phyloP scores from a whole-genome alignment of 2,329 filamentous ascomycete genomes.

The Alternaria ethzedia region DNA sequence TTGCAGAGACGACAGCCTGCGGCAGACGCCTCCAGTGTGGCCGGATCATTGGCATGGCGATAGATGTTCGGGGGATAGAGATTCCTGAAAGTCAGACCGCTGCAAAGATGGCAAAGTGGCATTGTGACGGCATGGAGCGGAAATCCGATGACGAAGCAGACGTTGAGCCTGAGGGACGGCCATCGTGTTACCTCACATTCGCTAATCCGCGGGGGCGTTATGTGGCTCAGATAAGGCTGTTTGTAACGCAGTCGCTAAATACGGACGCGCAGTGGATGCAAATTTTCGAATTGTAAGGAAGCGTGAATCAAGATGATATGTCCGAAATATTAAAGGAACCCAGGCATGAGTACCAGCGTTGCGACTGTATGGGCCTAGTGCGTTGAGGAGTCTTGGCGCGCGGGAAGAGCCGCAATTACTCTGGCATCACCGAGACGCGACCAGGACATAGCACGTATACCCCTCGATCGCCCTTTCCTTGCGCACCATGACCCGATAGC shows the following conservation, averaged over 20 bases:
- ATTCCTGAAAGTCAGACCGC: background rate
- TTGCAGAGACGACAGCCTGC: background rate
- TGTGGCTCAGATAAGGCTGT: no score
- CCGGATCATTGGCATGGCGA: background rate
- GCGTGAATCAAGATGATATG: no score
- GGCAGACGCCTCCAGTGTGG: background rate
- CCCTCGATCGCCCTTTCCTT: conserved; percentile 8
- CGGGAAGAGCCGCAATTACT: conserved; percentile 16
- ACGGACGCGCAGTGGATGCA: no score
- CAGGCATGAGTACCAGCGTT: background rate
- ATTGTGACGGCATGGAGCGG: background rate
- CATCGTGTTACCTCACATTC: background rate
- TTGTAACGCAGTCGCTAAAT: no score
- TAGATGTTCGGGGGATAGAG: background rate
- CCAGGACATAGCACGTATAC: conserved; percentile 6
- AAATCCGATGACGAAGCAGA: background rate
- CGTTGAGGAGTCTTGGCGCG: conserved; percentile 3
- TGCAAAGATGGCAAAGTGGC: background rate
- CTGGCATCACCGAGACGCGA: conserved; percentile 18
- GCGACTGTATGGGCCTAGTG: background rate
- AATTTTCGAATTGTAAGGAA: no score
- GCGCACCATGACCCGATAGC: conserved; percentile 18
- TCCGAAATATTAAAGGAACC: no score
- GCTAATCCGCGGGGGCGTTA: no score
- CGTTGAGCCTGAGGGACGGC: background rate